Percentiles rank a stretch among this genome's conserved stretches.
Conservation (phyloP, 805 yeast species). For the Cephaloascus albidus region DNA sequence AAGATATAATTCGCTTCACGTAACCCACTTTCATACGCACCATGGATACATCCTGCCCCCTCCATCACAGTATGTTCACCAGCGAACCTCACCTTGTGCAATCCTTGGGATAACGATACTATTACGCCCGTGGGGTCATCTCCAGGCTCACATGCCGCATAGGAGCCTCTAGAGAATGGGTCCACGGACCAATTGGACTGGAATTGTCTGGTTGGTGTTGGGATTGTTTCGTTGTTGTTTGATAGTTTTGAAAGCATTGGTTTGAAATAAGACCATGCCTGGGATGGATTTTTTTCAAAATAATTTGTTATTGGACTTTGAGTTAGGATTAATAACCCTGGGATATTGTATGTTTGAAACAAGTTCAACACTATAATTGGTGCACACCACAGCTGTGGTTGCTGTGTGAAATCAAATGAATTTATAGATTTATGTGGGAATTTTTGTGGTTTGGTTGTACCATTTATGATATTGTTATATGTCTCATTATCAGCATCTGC, state of each 20-base stretch:
- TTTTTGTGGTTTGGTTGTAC: constrained; percentile 7
- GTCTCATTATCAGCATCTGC: constrained; percentile 22
- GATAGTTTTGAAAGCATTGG: constrained; percentile 36
- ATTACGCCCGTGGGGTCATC: constrained; percentile 62
- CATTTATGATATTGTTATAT: constrained; percentile 1
- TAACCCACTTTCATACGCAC: constrained; percentile 74
- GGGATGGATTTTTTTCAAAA: constrained; percentile 37
- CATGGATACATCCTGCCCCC: constrained; percentile 90
- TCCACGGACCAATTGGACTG: constrained; percentile 73
- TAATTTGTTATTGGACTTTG: constrained; percentile 68
- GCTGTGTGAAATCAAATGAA: background rate
- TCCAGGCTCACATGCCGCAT: constrained; percentile 59
- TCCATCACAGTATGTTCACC: constrained; percentile 85
- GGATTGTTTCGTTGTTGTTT: constrained; percentile 7
- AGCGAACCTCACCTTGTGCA: constrained; percentile 64
- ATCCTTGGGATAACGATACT: constrained; percentile 51
- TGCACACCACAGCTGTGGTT: constrained; percentile 41
- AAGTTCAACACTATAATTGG: constrained; percentile 59
- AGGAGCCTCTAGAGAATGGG: constrained; percentile 75
- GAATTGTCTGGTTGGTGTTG: constrained; percentile 15
- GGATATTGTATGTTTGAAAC: constrained; percentile 34
- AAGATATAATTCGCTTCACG: constrained; percentile 24
- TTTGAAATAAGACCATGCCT: constrained; percentile 48
- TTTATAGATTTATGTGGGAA: constrained; percentile 7
- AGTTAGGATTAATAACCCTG: constrained; percentile 55